Evolutionary conservation across 139 green algal genomes (phyloP).

Genomic region (Microglena sp.): DNA sequence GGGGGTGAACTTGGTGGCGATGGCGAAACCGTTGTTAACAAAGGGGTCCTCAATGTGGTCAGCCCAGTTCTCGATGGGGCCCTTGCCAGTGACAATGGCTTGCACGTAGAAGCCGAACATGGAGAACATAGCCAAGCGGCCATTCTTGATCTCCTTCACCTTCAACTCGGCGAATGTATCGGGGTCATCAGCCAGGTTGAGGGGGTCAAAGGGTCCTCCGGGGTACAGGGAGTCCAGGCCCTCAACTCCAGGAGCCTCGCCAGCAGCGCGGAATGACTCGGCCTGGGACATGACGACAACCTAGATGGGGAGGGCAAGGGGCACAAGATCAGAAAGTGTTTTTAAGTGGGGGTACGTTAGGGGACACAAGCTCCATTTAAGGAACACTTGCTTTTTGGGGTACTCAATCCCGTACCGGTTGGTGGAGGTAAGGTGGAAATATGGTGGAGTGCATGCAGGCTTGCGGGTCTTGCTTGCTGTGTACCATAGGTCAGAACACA

Average conservation of each 20-base stretch:
- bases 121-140: constrained; percentile 72
- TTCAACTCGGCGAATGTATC: constrained; percentile 78
- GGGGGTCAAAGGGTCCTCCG: constrained; percentile 74
- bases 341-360: not conserved
- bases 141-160: constrained; percentile 93
- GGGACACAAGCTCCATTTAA: not conserved
- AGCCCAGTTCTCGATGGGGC: constrained; percentile 52
- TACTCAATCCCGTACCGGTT: no score
- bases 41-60: constrained; percentile 65
- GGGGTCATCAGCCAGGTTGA: constrained; percentile 90
- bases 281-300: constrained; percentile 73
- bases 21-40: constrained; percentile 56
- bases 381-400: no score
- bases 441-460: no score
- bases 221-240: constrained; percentile 70
- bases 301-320: constrained; percentile 4
- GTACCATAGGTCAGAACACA: no score
- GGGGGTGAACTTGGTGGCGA: constrained; percentile 52
- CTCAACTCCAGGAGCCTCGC: constrained; percentile 56
- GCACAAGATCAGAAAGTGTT: not conserved
- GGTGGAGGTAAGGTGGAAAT: no score
- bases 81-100: constrained; percentile 65
- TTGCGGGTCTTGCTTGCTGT: no score
- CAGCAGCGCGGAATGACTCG: constrained; percentile 81
- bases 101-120: constrained; percentile 50